Conservation (phyloP, 495 filamentous ascomycete genomes). For the Thermochaetoides thermophila region DNA sequence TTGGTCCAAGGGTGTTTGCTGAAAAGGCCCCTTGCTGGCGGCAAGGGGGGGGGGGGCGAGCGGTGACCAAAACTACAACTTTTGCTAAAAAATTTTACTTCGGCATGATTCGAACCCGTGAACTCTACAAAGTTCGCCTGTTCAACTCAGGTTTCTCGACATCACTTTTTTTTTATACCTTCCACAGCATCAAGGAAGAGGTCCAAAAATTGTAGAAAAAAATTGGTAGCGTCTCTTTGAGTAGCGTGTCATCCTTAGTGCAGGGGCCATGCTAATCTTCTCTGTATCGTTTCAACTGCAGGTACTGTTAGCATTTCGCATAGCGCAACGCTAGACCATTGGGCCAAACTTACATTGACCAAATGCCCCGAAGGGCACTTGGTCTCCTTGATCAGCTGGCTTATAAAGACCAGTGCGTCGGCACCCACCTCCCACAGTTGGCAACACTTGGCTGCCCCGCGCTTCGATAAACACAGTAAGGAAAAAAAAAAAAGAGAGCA, state of each 20-base stretch:
- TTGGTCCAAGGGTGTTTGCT: too few relatives aligned
- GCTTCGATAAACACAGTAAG: not conserved
- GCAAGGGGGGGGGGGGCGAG: too few relatives aligned
- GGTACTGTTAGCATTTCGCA: constrained; percentile 9
- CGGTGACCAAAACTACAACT: too few relatives aligned
- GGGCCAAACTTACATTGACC: constrained; percentile 18
- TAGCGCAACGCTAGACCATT: constrained; percentile 8
- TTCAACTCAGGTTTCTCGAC: too few relatives aligned
- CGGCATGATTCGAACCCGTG: too few relatives aligned
- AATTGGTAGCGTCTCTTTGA: constrained; percentile 91
- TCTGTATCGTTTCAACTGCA: constrained; percentile 36
- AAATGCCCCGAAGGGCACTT: constrained; percentile 19
- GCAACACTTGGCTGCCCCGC: not conserved
- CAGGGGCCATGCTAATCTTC: constrained; percentile 99
- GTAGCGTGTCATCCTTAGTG: constrained; percentile 99
- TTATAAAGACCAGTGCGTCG: not conserved
- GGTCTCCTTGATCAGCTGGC: not conserved
- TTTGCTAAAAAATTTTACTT: too few relatives aligned
- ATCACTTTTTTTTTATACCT: too few relatives aligned
- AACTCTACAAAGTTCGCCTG: too few relatives aligned
- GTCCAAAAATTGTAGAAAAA: constrained; percentile 43
- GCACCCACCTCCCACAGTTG: not conserved
- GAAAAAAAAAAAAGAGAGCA: not conserved
- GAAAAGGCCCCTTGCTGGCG: too few relatives aligned
- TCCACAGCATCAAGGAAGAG: too few relatives aligned